Percentiles rank a stretch among this genome's conserved stretches.
Conservation (phyloP, 257 asterid species). For the Solanum appendiculatum region DNA sequence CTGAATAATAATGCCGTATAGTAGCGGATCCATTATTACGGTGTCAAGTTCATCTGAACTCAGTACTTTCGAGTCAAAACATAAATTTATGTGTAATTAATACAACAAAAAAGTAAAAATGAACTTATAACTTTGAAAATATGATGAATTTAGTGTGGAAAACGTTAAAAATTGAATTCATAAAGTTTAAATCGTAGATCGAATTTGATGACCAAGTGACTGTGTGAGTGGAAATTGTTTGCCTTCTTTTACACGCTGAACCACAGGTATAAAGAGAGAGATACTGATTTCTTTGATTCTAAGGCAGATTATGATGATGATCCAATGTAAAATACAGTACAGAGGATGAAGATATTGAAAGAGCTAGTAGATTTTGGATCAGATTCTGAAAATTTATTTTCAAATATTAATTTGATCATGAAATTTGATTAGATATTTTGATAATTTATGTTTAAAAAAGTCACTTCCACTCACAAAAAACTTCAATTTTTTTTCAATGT, state of each 20-base stretch:
- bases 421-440: background rate
- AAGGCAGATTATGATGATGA: background rate
- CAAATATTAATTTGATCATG: background rate
- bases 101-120: too few species aligned
- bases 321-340: background rate
- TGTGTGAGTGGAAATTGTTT: background rate
- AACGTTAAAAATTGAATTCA: background rate
- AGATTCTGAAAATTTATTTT: background rate
- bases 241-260: background rate
- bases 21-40: background rate
- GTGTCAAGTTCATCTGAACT: background rate
- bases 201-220: background rate
- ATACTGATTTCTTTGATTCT: background rate
- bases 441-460: background rate
- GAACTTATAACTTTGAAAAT: background rate
- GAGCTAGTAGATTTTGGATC: background rate
- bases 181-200: background rate
- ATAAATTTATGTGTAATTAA: background rate
- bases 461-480: background rate
- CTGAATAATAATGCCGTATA: background rate
- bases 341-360: background rate
- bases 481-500: background rate
- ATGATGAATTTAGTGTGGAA: accelerated
- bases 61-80: background rate
- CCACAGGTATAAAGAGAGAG: background rate